A percentile compares a stretch with the other conserved stretches of the same genome.
Conservation (phyloP, 306 rosid genomes). For the Clitoria ternatea region DNA sequence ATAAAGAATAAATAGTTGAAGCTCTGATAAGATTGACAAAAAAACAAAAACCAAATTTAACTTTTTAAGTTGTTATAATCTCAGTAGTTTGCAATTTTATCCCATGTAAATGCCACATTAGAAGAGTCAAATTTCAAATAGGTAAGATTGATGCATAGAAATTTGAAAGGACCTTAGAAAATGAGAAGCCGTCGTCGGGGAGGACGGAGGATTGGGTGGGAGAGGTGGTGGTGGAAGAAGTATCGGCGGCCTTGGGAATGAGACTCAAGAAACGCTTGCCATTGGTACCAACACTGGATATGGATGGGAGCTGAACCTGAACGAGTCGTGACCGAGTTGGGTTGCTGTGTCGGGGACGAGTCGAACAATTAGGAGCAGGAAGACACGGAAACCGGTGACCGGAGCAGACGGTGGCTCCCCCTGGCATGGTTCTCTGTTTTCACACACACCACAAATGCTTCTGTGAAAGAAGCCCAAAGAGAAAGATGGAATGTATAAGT, state of each 20-base stretch:
- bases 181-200: constrained; percentile 62
- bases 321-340: constrained; percentile 4
- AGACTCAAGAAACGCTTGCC: constrained; percentile 9
- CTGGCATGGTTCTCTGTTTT: no score
- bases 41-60: no score
- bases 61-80: no score
- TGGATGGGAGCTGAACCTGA: neutral
- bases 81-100: no score
- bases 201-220: constrained; percentile 37
- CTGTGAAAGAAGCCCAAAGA: neutral
- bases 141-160: no score
- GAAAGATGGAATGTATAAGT: neutral
- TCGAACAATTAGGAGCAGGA: constrained; percentile 9
- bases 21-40: no score
- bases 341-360: constrained; percentile 29
- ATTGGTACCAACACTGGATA: neutral
- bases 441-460: no score
- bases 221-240: constrained; percentile 51
- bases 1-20: no score
- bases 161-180: constrained; percentile 49
- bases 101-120: no score
- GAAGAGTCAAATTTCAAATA: no score
- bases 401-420: constrained; percentile 34
- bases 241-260: constrained; percentile 58
- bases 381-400: constrained; percentile 24